Percentiles rank a stretch among this genome's conserved stretches.
Evolutionary conservation across 116 monocot species (phyloP).

Genomic region (Cymodocea nodosa): DNA sequence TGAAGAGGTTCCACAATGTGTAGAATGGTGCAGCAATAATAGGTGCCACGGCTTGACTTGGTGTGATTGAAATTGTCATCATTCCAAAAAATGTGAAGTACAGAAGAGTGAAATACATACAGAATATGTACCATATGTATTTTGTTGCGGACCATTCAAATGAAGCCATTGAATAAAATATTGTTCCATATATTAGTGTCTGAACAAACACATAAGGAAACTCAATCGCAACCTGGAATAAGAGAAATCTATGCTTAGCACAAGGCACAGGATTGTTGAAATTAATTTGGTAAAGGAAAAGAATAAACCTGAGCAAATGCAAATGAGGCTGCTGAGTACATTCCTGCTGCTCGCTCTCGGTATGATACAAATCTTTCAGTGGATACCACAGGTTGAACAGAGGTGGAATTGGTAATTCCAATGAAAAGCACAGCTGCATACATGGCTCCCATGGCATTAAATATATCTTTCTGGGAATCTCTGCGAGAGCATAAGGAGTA

Average conservation of each 20-base stretch:
- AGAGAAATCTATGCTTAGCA: constrained; percentile 7
- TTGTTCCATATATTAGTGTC: constrained; percentile 79
- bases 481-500: constrained; percentile 20
- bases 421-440: constrained; percentile 95
- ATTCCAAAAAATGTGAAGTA: constrained; percentile 99
- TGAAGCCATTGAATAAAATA: constrained; percentile 83
- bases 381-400: constrained; percentile 94
- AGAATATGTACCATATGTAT: constrained; percentile 88
- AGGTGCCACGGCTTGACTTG: constrained; percentile 86
- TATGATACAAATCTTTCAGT: constrained; percentile 96
- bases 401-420: constrained; percentile 96
- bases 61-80: constrained; percentile 97
- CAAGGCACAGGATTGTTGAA: neutral
- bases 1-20: constrained; percentile 97
- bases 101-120: constrained; percentile 92
- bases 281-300: neutral
- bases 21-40: constrained; percentile 97
- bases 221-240: constrained; percentile 77
- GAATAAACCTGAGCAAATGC: constrained; percentile 83
- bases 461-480: constrained; percentile 79
- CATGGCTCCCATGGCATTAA: constrained; percentile 99
- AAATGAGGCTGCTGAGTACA: constrained; percentile 93
- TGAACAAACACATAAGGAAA: constrained; percentile 95
- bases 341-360: constrained; percentile 95
- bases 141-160: constrained; percentile 78